Base-by-base conservation (phyloP, 768 basidiomycete species). In the Lyophyllum shimeji region DNA sequence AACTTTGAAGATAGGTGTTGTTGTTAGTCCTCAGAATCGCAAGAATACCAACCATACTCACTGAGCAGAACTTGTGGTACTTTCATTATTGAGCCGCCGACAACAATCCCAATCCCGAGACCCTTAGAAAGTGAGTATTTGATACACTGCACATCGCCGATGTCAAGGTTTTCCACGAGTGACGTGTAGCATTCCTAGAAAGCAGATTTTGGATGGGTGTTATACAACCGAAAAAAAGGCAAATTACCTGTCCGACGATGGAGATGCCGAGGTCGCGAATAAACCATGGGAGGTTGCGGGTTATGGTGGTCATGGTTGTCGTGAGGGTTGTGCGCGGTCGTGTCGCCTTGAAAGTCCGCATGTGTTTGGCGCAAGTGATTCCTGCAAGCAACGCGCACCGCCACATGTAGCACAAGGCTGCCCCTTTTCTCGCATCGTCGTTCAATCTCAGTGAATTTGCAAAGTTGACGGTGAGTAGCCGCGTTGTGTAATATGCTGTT, bases 61-160 rank as follows among this genome's bases (percentile, higher is more conserved):
- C 91, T 92, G 52, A 93, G 81, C 25, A 91, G 63, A n/a, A 97
- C 76, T 68, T 98, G 96, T 1, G 96, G 96, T 2, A 98, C 82
- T 72, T 99, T 99, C 86, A 99, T 90, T 59, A 99, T 91, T 2
- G 89, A 86, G 0, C 95, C 95, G 40, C 91, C 96, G 1, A 90
- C 76, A 42, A 98, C 95, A 49, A 98, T 95, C 0, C 89, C 96
- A 15, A 99, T 73, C 0, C 97, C 95, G 7, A 99, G 75, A 0
- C 87, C 95, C 68, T 98, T 98, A 2, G 95, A 97, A 51, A 97
- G 69, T 0, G 93, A 83, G 70, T 93, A 93, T 72, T 95, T 95
- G 67, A 98, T 76, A 71, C 97, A 99, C 56, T 88, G 76, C 8
- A 85, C 76, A 69, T 97, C 88, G 13, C 63, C 58, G 18, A 97